These are phyloP conservation scores for Incumbomyces delicatus DNA, from an alignment of 2,329 filamentous ascomycete species.

Conservation along the genomic window DNA sequence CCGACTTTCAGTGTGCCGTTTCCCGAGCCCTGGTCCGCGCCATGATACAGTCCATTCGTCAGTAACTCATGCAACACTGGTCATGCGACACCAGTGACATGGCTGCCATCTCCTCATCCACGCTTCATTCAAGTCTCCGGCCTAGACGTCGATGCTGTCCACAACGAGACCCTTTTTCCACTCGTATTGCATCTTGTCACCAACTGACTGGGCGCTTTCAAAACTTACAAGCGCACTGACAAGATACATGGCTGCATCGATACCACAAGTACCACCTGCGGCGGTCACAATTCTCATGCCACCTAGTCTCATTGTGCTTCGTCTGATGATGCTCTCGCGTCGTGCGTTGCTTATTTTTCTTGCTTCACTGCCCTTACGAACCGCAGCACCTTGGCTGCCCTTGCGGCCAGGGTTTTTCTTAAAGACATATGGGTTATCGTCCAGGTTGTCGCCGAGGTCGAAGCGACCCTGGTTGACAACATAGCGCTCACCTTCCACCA, in stretches of 20 bases:
- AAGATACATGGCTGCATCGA: conserved; percentile 77
- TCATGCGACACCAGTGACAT: too few relatives aligned
- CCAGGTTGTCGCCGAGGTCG: conserved; percentile 60
- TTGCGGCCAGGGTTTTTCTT: conserved; percentile 53
- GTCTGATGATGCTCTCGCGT: conserved; percentile 70
- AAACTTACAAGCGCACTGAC: conserved; percentile 73
- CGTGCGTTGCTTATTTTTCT: conserved; percentile 64
- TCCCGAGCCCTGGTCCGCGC: too few relatives aligned
- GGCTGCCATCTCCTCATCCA: background rate
- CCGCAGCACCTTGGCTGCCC: conserved; percentile 43
- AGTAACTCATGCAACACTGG: too few relatives aligned
- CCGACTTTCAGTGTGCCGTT: too few relatives aligned
- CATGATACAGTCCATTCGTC: too few relatives aligned
- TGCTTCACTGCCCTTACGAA: conserved; percentile 71
- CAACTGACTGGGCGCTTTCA: conserved; percentile 65
- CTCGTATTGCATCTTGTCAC: conserved; percentile 65
- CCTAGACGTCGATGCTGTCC: conserved; percentile 22
- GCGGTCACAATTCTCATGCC: conserved; percentile 66
- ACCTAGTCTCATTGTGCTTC: conserved; percentile 62
- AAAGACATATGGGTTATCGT: conserved; percentile 75
- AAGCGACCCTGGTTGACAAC: conserved; percentile 88
- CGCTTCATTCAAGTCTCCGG: background rate
- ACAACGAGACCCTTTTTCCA: conserved; percentile 43
- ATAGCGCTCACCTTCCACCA: conserved; percentile 70
- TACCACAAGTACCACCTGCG: conserved; percentile 66